Conservation (phyloP, 495 filamentous ascomycete species). For the Penicillium silybi region DNA sequence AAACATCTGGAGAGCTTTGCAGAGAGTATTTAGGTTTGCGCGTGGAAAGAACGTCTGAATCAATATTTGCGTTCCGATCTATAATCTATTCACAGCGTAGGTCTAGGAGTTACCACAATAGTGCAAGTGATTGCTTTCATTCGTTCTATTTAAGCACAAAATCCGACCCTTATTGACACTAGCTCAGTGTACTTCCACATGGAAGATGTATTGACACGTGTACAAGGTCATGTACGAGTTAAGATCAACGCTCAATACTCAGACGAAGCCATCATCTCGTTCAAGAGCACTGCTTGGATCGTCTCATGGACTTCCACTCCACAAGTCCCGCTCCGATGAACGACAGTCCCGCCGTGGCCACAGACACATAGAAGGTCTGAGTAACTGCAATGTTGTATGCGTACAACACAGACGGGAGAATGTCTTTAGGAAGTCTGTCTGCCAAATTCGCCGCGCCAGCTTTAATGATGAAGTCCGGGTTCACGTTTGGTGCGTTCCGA, state of each 20-base stretch:
- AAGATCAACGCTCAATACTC: background rate
- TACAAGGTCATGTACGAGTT: background rate
- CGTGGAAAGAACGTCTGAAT: too few relatives aligned
- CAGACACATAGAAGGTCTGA: constrained; percentile 62
- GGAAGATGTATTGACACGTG: background rate
- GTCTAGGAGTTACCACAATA: background rate
- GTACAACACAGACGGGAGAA: constrained; percentile 52
- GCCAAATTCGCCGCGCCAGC: constrained; percentile 67
- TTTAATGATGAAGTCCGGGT: constrained; percentile 47
- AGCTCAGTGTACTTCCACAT: background rate
- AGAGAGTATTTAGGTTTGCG: too few relatives aligned
- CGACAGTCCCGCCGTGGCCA: constrained; percentile 56
- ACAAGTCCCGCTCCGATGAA: constrained; percentile 57
- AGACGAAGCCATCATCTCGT: background rate
- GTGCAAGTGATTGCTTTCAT: background rate
- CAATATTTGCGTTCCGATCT: too few relatives aligned
- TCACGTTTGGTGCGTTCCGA: constrained; percentile 46
- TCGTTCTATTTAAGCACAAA: background rate
- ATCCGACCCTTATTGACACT: background rate
- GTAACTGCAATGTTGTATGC: constrained; percentile 72
- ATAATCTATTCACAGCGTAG: too few relatives aligned
- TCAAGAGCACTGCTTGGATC: background rate
- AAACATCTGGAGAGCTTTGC: too few relatives aligned
- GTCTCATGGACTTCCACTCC: constrained; percentile 73
- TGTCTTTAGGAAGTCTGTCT: constrained; percentile 36